Evolutionary conservation across 108 stramenopile species (phyloP).

Genomic region (Nannochloropsis salina): DNA sequence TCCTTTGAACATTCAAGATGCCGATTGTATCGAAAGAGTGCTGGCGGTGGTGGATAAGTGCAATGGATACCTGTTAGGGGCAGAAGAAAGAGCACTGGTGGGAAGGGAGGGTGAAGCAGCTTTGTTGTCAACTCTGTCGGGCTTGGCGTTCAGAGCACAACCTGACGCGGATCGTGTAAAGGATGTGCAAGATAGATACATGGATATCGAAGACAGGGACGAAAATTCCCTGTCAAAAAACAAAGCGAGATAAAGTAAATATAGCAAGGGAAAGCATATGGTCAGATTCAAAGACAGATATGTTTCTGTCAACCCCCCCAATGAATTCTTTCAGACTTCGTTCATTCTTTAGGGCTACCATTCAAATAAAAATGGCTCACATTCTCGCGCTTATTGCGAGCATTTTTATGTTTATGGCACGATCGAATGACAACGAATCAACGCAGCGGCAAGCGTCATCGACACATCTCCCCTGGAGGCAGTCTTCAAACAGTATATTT

Average conservation of each 20-base stretch:
- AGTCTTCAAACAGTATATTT: too few species aligned
- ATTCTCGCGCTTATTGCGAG: too few species aligned
- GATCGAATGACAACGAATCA: too few species aligned
- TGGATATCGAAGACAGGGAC: neutral
- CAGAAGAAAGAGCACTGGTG: slow-evolving; percentile 24
- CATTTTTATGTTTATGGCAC: too few species aligned
- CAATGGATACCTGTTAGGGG: slow-evolving; percentile 54
- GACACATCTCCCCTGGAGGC: too few species aligned
- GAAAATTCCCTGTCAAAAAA: neutral
- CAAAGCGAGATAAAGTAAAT: neutral
- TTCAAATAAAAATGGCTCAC: too few species aligned
- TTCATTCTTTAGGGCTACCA: too few species aligned
- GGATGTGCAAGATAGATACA: slow-evolving; percentile 8
- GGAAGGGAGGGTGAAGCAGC: neutral
- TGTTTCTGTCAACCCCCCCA: too few species aligned
- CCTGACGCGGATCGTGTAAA: neutral
- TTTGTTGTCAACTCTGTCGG: slow-evolving; percentile 9
- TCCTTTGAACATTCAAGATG: slow-evolving; percentile 55
- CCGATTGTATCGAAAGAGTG: slow-evolving; percentile 47
- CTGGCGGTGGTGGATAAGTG: slow-evolving; percentile 54
- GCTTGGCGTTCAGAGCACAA: slow-evolving; percentile 15
- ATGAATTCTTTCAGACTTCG: too few species aligned
- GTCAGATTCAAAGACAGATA: too few species aligned
- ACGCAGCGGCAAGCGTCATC: too few species aligned
- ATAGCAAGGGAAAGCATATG: neutral